Evolutionary conservation across 2,329 filamentous ascomycete species (phyloP), one percentile per base, ranked within the genome.

Genomic region (Cladosporium sp.): DNA sequence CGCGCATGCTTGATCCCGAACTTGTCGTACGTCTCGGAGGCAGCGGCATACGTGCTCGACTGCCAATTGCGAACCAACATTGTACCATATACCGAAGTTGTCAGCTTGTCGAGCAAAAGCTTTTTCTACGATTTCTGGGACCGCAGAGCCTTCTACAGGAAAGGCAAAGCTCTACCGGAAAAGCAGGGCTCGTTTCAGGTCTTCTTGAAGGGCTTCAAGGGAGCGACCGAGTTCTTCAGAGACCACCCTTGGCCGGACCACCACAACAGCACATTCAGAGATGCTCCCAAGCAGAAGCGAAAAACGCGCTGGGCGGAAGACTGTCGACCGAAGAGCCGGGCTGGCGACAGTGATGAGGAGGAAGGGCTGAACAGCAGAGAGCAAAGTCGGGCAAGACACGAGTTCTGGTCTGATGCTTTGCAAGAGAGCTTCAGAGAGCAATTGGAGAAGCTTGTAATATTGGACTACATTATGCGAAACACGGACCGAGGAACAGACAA

Each of bases 51-150:
- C 69, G 89, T 95, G 5, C 83, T 98, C 49, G 93, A 98, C 70
- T 84, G 82, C 60, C 90, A 95, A 65, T 76, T 98, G 46, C 86
- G 85, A 61, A 97, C 93, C 16, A 84, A 95, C 67, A 79, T 98
- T 61, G 95, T 98, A 4, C 93, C 93, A 0, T 97, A 96, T 64
- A 98, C 93, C 40, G 93, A 95, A 63, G 89, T 98, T 38, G 90
- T 97, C 33, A 87, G 86, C 65, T 77, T 98, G 22, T 95, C 92
- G 5, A 97, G 93, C 14, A 97, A 95, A 69, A 95, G 91, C 1
- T 98, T 98, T 69, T 91, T 95, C 70, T 98, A 98, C 67, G 93
- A 95, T 54, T 97, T 93, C 69, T 98, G 91, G 91, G 91, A 95
- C 65, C 83, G 92, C 16, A 82, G 91, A 64, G 89, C 85, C 62